Conservation (phyloP, 352 stramenopile species). For the Globisporangium uncinulatum region DNA sequence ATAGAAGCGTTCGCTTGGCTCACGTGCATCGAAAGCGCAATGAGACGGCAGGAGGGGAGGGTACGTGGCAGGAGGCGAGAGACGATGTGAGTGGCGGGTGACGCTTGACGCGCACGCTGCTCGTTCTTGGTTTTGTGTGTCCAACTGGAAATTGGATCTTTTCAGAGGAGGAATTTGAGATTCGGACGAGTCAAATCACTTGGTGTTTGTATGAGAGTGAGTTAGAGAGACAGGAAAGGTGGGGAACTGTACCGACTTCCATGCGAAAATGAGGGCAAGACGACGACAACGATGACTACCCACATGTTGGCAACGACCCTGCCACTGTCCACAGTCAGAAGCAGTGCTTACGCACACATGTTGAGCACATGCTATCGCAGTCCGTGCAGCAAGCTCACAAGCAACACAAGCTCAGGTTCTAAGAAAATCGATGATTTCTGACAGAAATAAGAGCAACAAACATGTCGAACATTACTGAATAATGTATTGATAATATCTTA, state of each 20-base stretch:
- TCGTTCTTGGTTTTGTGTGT: not conserved
- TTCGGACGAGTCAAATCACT: not conserved
- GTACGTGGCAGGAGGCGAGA: not conserved
- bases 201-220: not conserved
- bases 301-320: too few species aligned
- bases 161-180: slow-evolving; percentile 10
- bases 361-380: not conserved
- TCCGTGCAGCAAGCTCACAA: too few species aligned
- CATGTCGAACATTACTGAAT: too few species aligned
- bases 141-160: slow-evolving; percentile 4
- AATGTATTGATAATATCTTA: too few species aligned
- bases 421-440: too few species aligned
- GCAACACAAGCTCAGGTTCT: too few species aligned
- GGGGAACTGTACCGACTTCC: not conserved
- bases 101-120: not conserved
- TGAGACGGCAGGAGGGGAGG: not conserved
- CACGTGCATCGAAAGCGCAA: slow-evolving; percentile 39
- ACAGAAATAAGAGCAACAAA: too few species aligned
- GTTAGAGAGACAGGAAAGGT: not conserved
- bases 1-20: slow-evolving; percentile 54
- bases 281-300: not conserved
- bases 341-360: too few species aligned
- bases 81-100: not conserved
- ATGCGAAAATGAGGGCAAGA: too few species aligned
- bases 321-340: too few species aligned